A percentile compares a stretch with the other conserved stretches of the same genome.
phyloP scores from a whole-genome alignment of 371 early-diverging fungal genomes.

The Mitosporidium daphniae region DNA sequence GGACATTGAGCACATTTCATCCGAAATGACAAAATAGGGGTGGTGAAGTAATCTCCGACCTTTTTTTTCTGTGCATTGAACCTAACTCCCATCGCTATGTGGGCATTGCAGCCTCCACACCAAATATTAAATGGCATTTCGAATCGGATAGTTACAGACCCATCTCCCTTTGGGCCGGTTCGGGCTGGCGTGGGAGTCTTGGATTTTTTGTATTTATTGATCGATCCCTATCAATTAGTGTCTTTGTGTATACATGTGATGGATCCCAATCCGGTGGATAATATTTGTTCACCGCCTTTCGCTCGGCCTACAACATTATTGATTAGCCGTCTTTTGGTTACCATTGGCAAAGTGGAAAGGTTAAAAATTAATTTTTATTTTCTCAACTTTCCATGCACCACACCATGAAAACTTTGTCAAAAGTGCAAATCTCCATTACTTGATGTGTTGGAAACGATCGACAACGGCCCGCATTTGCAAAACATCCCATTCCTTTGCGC shows the following conservation, averaged over 20 bases:
- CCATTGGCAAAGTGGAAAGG: too few relatives aligned
- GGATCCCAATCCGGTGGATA: constrained; percentile 16
- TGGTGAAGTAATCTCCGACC: constrained; percentile 43
- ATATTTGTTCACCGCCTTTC: constrained; percentile 13
- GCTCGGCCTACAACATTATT: too few relatives aligned
- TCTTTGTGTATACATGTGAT: constrained; percentile 6
- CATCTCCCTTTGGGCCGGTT: constrained; percentile 9
- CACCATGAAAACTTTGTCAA: too few relatives aligned
- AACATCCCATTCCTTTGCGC: constrained; percentile 27
- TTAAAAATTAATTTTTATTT: too few relatives aligned
- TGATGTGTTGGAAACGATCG: too few relatives aligned
- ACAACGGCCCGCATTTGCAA: too few relatives aligned
- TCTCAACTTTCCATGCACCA: too few relatives aligned
- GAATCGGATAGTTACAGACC: constrained; percentile 12
- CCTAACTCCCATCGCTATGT: constrained; percentile 29
- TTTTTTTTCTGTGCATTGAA: constrained; percentile 75
- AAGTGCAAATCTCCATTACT: too few relatives aligned
- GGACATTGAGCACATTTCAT: constrained; percentile 60
- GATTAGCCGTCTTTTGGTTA: too few relatives aligned
- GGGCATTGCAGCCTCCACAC: constrained; percentile 42
- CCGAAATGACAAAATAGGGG: constrained; percentile 44
- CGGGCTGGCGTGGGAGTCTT: constrained; percentile 51
- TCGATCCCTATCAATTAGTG: constrained; percentile 9
- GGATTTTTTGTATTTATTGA: constrained; percentile 37
- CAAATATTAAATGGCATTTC: constrained; percentile 59